Percentiles rank a stretch among this genome's conserved stretches.
Conservation (phyloP, 208 protist species). For the Herpetomonas samuelpessoai region DNA sequence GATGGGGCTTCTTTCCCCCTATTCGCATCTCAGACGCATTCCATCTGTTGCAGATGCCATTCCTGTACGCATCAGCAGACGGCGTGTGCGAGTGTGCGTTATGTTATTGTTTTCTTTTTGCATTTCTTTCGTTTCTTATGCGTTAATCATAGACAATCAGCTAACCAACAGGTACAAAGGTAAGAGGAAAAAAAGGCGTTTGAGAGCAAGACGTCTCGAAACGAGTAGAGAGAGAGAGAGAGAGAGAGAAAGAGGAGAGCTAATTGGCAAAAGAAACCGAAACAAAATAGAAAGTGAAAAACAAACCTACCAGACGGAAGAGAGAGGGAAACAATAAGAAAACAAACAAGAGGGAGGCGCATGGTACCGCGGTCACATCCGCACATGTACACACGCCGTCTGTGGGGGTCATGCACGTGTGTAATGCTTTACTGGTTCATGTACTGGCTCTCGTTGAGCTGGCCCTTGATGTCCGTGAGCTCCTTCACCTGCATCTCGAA, state of each 20-base stretch:
- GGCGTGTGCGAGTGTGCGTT: no score
- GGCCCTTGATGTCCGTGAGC: slow-evolving; percentile 93
- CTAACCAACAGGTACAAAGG: slow-evolving; percentile 1
- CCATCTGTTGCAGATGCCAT: no score
- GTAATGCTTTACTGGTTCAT: slow-evolving; percentile 74
- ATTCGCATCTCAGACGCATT: no score
- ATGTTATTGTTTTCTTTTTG: no score
- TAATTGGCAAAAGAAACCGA: not conserved
- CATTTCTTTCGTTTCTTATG: no score
- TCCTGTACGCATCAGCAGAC: no score
- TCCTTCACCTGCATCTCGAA: slow-evolving; percentile 97
- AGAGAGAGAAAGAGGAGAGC: slow-evolving; percentile 5
- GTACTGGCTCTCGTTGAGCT: slow-evolving; percentile 89
- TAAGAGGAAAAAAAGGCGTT: no score
- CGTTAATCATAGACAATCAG: no score
- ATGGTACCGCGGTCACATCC: not conserved
- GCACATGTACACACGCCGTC: not conserved
- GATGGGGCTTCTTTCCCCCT: no score
- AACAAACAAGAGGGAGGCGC: not conserved
- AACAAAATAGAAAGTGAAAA: slow-evolving; percentile 8
- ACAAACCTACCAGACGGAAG: not conserved
- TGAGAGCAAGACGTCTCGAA: no score
- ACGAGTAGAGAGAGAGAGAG: slow-evolving; percentile 10
- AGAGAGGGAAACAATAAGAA: slow-evolving; percentile 11
- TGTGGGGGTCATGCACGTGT: not conserved